phyloP scores from a whole-genome alignment of 1,284 basidiomycete species.

The Apiotrichum sp. region DNA sequence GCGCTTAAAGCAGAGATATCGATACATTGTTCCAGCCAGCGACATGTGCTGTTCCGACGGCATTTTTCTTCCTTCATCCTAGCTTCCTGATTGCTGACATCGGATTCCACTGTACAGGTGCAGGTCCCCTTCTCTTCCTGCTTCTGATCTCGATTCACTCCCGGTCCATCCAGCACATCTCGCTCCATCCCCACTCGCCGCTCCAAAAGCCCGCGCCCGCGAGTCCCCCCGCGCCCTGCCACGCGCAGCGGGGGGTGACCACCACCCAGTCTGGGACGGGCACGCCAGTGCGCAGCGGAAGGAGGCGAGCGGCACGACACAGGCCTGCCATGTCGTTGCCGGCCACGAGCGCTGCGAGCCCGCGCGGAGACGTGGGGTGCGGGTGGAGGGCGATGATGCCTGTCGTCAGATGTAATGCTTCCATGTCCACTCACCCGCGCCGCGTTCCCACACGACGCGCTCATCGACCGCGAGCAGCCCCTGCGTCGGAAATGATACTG shows the following conservation, averaged over 20 bases:
- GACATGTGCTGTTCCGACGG: too few species aligned
- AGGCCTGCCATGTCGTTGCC: conserved; percentile 56
- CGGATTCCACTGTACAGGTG: too few species aligned
- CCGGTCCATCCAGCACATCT: conserved; percentile 42
- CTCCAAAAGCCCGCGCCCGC: conserved; percentile 52
- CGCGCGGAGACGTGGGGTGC: conserved; percentile 52
- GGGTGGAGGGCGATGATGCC: conserved; percentile 66
- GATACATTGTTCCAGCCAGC: too few species aligned
- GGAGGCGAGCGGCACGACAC: conserved; percentile 61
- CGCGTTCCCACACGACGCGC: conserved; percentile 29
- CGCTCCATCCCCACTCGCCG: conserved; percentile 31
- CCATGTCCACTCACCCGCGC: conserved; percentile 30
- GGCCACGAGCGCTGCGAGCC: conserved; percentile 56
- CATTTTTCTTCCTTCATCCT: too few species aligned
- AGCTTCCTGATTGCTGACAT: too few species aligned
- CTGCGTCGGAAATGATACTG: not conserved
- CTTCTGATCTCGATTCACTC: not conserved
- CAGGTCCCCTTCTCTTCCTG: too few species aligned
- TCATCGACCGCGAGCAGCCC: conserved; percentile 28
- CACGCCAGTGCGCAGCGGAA: conserved; percentile 73
- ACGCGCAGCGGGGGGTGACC: conserved; percentile 53
- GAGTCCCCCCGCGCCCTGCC: conserved; percentile 62
- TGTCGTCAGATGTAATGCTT: conserved; percentile 49
- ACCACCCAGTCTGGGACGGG: conserved; percentile 65
- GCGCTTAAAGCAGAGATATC: too few species aligned